Base-by-base conservation (phyloP, 371 early-diverging fungal species). In the Batkoa obscura region DNA sequence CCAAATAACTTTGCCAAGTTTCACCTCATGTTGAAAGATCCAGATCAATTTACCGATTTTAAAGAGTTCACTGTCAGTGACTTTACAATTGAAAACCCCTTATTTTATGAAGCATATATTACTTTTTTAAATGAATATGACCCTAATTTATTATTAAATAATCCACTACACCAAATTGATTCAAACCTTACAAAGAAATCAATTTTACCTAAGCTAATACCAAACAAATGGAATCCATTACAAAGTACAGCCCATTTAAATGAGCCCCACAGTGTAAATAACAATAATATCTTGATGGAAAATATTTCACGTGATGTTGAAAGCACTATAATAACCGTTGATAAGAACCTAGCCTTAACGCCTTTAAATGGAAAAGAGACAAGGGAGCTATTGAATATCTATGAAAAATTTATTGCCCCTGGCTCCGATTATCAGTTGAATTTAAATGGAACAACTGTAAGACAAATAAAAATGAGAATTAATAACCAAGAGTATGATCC, bases 31-130 rank as follows among this genome's bases (percentile, higher is more conserved):
- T 35, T 49, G 9, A 49, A 49, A 10, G 32, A 49, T 23, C 8
- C 8, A 3, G 35, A 33, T 9, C 8, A 30, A 31, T 49, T 49
- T 32, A 12, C 33, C 4, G 50, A 49, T 32, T 49, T 49, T 23
- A 49, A 49, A 32, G 50, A 49, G 6, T 49, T 49, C 50, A 49
- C 50, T 13, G 35, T 49, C 3, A 33, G 10, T 23, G 50, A 49
- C n/a, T 49, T 49, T 49, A 49, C 50, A 4, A 23, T 49, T 35
- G 50, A 49, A 23, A 49, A 49, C 23, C 50, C 50, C 3, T 35
- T 49, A 13, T 49, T 49, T 23, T 49, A 30, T 32, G 50, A 49
- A 32, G 50, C 31, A 9, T 49, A 49, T n/a, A 33, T 9, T 3
- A 13, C 6, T 2, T 49, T 49, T 32, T n/a, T 49, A 3, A 8